phyloP scores from a whole-genome alignment of 345 rosid genomes.

The Gossypium longicalyx region DNA sequence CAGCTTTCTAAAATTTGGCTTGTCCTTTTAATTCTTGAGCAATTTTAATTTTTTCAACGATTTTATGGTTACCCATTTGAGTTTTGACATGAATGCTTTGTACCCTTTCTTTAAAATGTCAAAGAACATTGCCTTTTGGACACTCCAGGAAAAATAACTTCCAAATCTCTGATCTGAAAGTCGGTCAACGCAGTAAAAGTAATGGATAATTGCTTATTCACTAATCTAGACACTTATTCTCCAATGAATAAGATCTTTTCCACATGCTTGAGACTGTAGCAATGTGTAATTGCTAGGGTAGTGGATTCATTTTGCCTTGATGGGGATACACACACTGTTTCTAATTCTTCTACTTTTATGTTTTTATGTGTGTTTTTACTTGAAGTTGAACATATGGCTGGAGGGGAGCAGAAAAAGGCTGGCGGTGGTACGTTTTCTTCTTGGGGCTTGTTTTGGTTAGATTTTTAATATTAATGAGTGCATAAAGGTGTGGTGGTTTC shows the following conservation, averaged over 20 bases:
- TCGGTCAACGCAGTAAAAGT: neutral
- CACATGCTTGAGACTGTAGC: neutral
- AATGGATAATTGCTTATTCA: neutral
- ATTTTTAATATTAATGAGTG: neutral
- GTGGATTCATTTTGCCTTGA: neutral
- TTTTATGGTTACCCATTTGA: neutral
- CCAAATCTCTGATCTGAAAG: neutral
- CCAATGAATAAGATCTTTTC: neutral
- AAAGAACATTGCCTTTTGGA: neutral
- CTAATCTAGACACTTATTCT: neutral
- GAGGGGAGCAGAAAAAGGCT: conserved; percentile 7
- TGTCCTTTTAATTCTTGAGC: neutral
- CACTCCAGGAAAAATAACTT: neutral
- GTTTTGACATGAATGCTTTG: neutral
- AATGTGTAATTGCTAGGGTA: neutral
- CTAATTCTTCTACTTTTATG: neutral
- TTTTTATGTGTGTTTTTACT: neutral
- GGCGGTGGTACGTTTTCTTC: conserved; percentile 3
- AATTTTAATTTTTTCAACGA: neutral
- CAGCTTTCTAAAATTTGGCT: neutral
- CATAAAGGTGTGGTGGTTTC: neutral
- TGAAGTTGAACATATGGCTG: conserved; percentile 15
- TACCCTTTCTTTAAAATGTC: neutral
- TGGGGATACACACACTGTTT: neutral
- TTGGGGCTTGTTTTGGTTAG: neutral